These are phyloP conservation scores for Torulaspora gathmanii DNA, from an alignment of 805 yeast species.

Conservation along the genomic window DNA sequence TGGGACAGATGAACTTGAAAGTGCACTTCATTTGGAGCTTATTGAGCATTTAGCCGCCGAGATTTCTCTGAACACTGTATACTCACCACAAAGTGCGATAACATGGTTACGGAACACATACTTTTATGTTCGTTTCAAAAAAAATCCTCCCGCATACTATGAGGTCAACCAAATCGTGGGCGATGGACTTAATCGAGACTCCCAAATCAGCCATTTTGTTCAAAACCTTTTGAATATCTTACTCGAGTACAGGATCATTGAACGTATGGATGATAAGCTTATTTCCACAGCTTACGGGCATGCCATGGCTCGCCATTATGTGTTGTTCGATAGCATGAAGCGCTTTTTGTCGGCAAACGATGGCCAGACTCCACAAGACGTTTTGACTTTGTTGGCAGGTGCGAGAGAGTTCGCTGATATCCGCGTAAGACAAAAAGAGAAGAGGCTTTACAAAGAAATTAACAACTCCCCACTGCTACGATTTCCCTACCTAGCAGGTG, in stretches of 20 bases:
- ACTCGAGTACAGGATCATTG: slow-evolving; percentile 32
- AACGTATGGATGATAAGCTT: slow-evolving; percentile 14
- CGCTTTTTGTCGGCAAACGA: slow-evolving; percentile 25
- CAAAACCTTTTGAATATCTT: slow-evolving; percentile 35
- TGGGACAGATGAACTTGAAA: slow-evolving; percentile 45
- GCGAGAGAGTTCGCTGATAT: slow-evolving; percentile 42
- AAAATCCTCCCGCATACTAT: slow-evolving; percentile 40
- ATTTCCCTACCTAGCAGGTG: slow-evolving; percentile 36
- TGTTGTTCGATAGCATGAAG: slow-evolving; percentile 43
- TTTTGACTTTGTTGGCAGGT: slow-evolving; percentile 32
- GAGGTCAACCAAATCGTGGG: slow-evolving; percentile 27
- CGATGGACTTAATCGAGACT: slow-evolving; percentile 25
- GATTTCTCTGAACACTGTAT: slow-evolving; percentile 40
- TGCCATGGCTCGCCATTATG: slow-evolving; percentile 48
- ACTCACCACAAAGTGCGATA: slow-evolving; percentile 37
- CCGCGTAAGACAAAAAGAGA: slow-evolving; percentile 43
- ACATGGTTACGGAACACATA: slow-evolving; percentile 48
- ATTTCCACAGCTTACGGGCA: slow-evolving; percentile 42
- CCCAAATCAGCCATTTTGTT: slow-evolving; percentile 35
- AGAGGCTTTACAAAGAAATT: slow-evolving; percentile 42
- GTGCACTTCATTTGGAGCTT: slow-evolving; percentile 41
- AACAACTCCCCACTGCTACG: slow-evolving; percentile 39
- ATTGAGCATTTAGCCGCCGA: slow-evolving; percentile 44
- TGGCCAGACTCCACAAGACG: slow-evolving; percentile 17
- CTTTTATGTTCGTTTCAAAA: slow-evolving; percentile 42